A percentile compares a stretch with the other conserved stretches of the same genome.
Evolutionary conservation across 306 rosid genomes (phyloP).

Genomic region (Rosa multiflora): DNA sequence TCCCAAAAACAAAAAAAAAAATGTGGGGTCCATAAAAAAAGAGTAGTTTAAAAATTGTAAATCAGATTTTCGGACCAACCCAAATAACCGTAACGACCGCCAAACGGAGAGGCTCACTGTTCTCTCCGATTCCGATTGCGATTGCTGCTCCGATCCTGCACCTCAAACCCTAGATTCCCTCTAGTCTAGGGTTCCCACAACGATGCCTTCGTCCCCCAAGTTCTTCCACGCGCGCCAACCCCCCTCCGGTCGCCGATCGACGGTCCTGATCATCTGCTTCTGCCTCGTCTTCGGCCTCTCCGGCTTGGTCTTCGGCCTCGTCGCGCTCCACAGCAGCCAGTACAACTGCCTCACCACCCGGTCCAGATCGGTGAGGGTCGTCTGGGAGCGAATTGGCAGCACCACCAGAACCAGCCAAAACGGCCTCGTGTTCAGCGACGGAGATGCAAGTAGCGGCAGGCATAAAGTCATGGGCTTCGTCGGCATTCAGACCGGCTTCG

Average conservation of each 20-base stretch:
- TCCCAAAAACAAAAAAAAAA: too few relatives aligned
- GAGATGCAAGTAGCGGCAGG: conserved; percentile 22
- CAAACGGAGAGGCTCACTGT: not conserved
- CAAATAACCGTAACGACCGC: not conserved
- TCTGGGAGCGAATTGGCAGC: conserved; percentile 57
- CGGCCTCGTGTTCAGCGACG: conserved; percentile 10
- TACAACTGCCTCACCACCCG: conserved; percentile 29
- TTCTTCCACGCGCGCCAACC: conserved; percentile 47
- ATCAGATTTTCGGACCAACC: not conserved
- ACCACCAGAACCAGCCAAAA: not conserved
- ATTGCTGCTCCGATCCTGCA: not conserved
- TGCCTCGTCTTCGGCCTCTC: conserved; percentile 45
- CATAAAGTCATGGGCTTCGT: conserved; percentile 88
- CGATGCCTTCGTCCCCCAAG: conserved; percentile 65
- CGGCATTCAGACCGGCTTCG: conserved; percentile 84
- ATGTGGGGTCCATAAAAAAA: not conserved
- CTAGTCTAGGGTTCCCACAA: conserved; percentile 16
- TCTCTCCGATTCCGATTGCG: not conserved
- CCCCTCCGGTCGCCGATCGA: conserved; percentile 48
- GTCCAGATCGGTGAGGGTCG: conserved; percentile 67
- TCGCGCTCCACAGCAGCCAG: conserved; percentile 21
- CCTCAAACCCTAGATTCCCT: conserved; percentile 20
- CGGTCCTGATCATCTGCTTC: conserved; percentile 33
- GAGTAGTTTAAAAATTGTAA: not conserved
- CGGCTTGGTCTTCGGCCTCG: conserved; percentile 49